Base-by-base conservation (phyloP, 2,329 filamentous ascomycete species). In the Cercospora berteroae region DNA sequence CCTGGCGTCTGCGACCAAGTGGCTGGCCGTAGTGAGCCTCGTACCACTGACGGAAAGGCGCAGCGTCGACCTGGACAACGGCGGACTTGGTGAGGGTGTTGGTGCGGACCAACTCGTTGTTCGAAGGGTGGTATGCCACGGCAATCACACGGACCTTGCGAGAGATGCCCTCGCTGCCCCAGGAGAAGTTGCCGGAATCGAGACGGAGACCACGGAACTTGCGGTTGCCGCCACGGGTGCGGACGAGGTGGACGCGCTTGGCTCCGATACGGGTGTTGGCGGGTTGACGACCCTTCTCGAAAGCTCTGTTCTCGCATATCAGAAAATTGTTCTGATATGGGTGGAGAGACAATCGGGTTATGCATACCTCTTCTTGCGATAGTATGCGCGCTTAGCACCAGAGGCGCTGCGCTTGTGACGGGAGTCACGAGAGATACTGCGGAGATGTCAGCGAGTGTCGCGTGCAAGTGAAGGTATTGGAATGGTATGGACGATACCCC, bases 31-130 rank as follows among this genome's bases (percentile, higher is more conserved):
- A 99, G 91, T 99, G 95, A 77, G 95, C 93, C 90, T 99, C 95
- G 86, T 96, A 99, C 95, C 95, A 99, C 87, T 98, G 94, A 83
- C 95, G 89, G 92, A 99, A 99, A 77, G 95, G 95, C 73, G 95
- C 93, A 79, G 96, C 95, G 84, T 99, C 95, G 85, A 99, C 87
- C 88, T 99, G 95, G 83, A 99, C 92, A 80, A 99, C 92, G 86
- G 95, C 95, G 81, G 93, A 93, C 87, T 94, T 96, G 88, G 95
- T 99, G 83, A 99, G 89, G 87, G 95, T 98, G 91, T 99, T 99
- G 85, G 95, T 99, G 82, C 95, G 95, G 88, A 99, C 94, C 78
- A 99, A 89, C 87, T 99, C 95, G 93, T 99, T 99, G 94, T 99
- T 99, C 83, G 94, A 97, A 73, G 95, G 96, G 86, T 99, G 96